Evolutionary conservation across 2,329 filamentous ascomycete species (phyloP), one percentile per base, ranked within the genome.

Genomic region (Ascochyta lentis): DNA sequence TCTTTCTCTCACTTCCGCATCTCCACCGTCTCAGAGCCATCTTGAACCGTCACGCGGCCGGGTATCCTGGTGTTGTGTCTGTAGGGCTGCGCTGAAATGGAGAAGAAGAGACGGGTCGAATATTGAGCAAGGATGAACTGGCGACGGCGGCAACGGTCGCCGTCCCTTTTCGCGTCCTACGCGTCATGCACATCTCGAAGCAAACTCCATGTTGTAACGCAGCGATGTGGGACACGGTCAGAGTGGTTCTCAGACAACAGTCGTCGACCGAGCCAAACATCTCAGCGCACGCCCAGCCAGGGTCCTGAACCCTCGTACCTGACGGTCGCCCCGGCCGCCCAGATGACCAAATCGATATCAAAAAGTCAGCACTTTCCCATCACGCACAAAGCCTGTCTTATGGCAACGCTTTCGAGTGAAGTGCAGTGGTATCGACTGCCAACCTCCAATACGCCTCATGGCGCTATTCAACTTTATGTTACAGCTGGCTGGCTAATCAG

Each of bases 1-100:
- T 50, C 44, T 58, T 62, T 64, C 52, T 45, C 37, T 49, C 55
- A 59, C 50, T 33, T 41, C 42, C 49, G 59, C 59, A 58, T 53
- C 48, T 48, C 47, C 54, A 50, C 31, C 56, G 58, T 60, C 62
- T 59, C 41, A 51, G 44, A 51, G 38, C 49, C 49, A 47, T 53
- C 49, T 47, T 46, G 43, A 41, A 45, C 6, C 29, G 54, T 53
- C 44, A 38, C 33, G 48, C 39, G n/a, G 27, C 49, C n/a, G 43
- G 44, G 49, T 13, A 29, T 48, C 40, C 54, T 49, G 44, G 39
- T 49, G 39, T 45, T 29, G 49, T 37, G 10, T 45, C 54, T 39
- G 48, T 49, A 53, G 49, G 44, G 54, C 54, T 49, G 40, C 45
- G 54, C 54, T 48, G 38, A 48, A 47, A 22, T 39, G 53, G 47